Conservation (phyloP, 768 basidiomycete genomes). For the Serendipita vermifera region DNA sequence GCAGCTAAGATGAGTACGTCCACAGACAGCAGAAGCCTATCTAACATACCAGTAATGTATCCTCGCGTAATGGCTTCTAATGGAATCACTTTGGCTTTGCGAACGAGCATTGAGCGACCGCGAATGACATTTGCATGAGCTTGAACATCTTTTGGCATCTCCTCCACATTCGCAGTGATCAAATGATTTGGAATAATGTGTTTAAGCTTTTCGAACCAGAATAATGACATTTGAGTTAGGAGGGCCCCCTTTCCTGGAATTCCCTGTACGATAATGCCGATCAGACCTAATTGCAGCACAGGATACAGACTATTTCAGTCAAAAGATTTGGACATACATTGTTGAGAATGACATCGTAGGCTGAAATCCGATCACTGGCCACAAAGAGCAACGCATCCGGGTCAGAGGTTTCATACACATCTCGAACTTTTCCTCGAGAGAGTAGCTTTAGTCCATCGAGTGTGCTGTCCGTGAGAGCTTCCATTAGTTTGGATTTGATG, state of each 20-base stretch:
- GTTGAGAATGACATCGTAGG: conserved; percentile 88
- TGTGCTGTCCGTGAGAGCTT: conserved; percentile 11
- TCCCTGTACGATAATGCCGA: conserved; percentile 39
- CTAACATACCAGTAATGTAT: conserved; percentile 73
- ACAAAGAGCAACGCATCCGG: conserved; percentile 64
- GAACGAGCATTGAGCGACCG: conserved; percentile 83
- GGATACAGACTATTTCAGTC: background rate
- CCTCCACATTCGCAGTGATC: conserved; percentile 56
- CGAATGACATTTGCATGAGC: conserved; percentile 64
- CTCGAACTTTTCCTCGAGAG: conserved; percentile 90
- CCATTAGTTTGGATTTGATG: background rate
- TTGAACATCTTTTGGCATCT: conserved; percentile 71
- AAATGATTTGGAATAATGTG: conserved; percentile 83
- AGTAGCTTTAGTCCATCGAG: conserved; percentile 44
- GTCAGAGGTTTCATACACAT: conserved; percentile 58
- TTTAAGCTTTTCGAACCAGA: conserved; percentile 83
- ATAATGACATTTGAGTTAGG: conserved; percentile 78
- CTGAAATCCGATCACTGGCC: conserved; percentile 90
- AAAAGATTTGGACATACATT: conserved; percentile 41
- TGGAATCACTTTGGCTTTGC: conserved; percentile 75
- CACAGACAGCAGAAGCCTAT: background rate
- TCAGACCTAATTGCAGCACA: background rate
- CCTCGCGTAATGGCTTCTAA: conserved; percentile 94
- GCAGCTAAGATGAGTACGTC: background rate
- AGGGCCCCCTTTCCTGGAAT: conserved; percentile 89